Evolutionary conservation across 2,329 filamentous ascomycete genomes (phyloP), one percentile per base, ranked within the genome.

Genomic region (Chaetomium strumarium): DNA sequence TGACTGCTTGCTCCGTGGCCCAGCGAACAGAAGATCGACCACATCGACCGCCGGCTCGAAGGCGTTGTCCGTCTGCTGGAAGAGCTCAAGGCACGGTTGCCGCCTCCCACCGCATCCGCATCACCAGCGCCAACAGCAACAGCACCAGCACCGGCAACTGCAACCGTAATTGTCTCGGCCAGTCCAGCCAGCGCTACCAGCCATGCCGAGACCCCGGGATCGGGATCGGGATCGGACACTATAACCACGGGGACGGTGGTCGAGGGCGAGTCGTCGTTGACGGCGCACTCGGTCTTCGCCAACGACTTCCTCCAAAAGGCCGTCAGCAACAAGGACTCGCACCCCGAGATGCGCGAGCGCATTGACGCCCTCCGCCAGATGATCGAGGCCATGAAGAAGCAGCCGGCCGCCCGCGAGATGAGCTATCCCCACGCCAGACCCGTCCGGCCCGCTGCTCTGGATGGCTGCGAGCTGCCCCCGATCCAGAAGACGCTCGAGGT

Each of bases 271-370:
- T 74, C 72, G 2, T 75, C 72, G 1, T 56, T 76, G 20, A 67
- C 72, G 7, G 74, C 73, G 2, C 73, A 76, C 51, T 72, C 73
- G 1, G 68, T 67, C 12, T 76, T 76, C 55, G 74, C 74, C 33
- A 73, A 70, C 19, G 70, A 75, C 45, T 72, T 76, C 40, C 60
- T 74, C 2, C 65, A 69, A 19, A 67, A 72, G 49, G 67, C 66
- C 4, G 68, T 69, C 14, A 62, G 60, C 11, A 60, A 7, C 12
- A 12, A 62, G 20, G 63, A 60, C 6, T 59, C 64, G 0, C 60
- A 64, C 8, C 60, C 68, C 1, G 66, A 70, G 55, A 58, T 70
- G 58, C 62, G 63, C 4, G 67, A 70, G 51, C 67, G 67, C 1
- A 50, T 71, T 7, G 65, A 68, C 39, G 65, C 68, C 1, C 65